Evolutionary conservation across 208 protist genomes (phyloP).

Genomic region (Acanthamoeba triangularis): DNA sequence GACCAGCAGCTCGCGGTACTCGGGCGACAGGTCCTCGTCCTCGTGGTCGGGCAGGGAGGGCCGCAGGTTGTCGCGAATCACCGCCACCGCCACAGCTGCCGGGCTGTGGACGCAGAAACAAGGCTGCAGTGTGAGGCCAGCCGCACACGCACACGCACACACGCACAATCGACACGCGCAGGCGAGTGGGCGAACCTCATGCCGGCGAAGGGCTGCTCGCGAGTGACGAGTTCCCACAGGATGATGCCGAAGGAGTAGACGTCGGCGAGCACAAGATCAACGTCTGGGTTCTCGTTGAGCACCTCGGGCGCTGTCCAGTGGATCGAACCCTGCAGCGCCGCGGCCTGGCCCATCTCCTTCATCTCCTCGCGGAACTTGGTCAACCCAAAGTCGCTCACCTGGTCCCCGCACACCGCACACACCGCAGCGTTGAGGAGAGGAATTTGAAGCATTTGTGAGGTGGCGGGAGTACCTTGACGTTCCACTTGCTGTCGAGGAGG

Average conservation of each 20-base stretch:
- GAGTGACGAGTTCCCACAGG: slow-evolving; percentile 38
- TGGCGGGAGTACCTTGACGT: background rate
- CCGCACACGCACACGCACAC: background rate
- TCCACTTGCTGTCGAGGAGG: slow-evolving; percentile 29
- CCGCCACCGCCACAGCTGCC: slow-evolving; percentile 35
- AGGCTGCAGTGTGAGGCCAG: background rate
- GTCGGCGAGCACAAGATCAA: background rate
- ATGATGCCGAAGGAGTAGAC: slow-evolving; percentile 67
- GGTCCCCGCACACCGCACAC: background rate
- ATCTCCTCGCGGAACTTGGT: slow-evolving; percentile 45
- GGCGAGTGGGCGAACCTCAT: background rate
- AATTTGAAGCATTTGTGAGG: background rate
- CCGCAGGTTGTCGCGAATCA: slow-evolving; percentile 33
- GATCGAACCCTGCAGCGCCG: background rate
- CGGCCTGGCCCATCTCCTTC: background rate
- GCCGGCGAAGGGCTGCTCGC: slow-evolving; percentile 14
- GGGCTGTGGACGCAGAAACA: background rate
- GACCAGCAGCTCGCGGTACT: background rate
- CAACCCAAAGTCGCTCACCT: slow-evolving; percentile 50
- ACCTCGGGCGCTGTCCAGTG: slow-evolving; percentile 61
- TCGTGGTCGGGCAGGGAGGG: background rate
- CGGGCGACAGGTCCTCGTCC: background rate
- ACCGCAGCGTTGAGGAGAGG: background rate
- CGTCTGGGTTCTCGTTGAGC: slow-evolving; percentile 24
- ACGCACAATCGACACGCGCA: no score